phyloP scores from a whole-genome alignment of 495 filamentous ascomycete genomes.

The Eremomyces bilateralis region DNA sequence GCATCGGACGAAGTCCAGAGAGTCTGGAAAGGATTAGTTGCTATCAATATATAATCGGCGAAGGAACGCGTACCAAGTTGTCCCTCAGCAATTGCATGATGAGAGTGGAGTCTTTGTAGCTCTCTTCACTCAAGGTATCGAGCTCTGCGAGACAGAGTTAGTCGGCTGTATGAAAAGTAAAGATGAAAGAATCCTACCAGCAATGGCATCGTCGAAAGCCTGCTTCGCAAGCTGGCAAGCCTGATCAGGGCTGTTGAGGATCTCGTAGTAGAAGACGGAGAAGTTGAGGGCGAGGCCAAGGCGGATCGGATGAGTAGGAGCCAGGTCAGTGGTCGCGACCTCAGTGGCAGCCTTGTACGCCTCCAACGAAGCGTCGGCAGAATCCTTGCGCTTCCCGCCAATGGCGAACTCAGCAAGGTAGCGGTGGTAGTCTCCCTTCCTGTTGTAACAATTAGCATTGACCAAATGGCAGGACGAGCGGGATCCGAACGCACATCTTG shows the following conservation, averaged over 20 bases:
- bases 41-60: neutral
- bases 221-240: constrained; percentile 99
- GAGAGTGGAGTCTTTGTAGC: constrained; percentile 99
- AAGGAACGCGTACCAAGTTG: constrained; percentile 59
- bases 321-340: constrained; percentile 90
- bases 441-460: constrained; percentile 19
- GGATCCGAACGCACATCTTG: constrained; percentile 60
- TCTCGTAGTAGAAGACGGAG: constrained; percentile 99
- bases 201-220: constrained; percentile 97
- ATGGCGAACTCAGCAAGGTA: constrained; percentile 98
- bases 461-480: neutral
- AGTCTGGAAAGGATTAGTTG: constrained; percentile 34
- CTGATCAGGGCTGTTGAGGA: constrained; percentile 95
- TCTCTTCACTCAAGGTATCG: constrained; percentile 96
- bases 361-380: constrained; percentile 90
- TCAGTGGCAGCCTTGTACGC: constrained; percentile 99
- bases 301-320: constrained; percentile 95
- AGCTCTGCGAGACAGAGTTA: constrained; percentile 46
- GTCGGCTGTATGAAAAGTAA: neutral
- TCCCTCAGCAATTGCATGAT: constrained; percentile 99
- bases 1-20: constrained; percentile 99
- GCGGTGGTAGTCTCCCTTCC: constrained; percentile 99
- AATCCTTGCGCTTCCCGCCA: constrained; percentile 95
- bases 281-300: constrained; percentile 97
- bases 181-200: constrained; percentile 17